Evolutionary conservation across 495 filamentous ascomycete genomes (phyloP), one percentile per base, ranked within the genome.

Genomic region (Penicillium egyptiacum): DNA sequence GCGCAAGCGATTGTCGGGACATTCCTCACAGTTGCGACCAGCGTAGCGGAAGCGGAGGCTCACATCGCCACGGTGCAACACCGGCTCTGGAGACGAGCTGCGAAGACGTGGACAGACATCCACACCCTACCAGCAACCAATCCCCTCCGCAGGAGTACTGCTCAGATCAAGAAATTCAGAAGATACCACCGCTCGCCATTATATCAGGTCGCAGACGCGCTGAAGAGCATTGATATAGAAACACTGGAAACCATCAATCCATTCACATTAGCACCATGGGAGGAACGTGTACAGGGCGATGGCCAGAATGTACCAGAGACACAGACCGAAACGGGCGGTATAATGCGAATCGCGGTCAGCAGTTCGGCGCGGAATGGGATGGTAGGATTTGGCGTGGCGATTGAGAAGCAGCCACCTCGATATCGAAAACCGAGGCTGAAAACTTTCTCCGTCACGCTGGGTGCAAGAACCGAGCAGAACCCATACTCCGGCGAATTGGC

Each of bases 51-150:
- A 11, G 50, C 50, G 5, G 50, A 53, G 50, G 50, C 50, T 33
- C 53, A 63, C 45, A 60, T 63, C 47, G 56, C 60, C 49, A 57
- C 57, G 17, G 53, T 43, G 26, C 46, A 46, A 58, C 39, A 51
- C 37, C 52, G 60, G 10, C 58, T 66, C 56, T 63, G 56, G 63
- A 63, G 51, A 57, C 48, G 56, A 26, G 60, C 60, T 9, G 49
- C 63, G 37, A 66, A 66, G 49, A 56, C 63, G 39, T 65, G 59
- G 60, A 59, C 56, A 22, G 61, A 69, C 39, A 56, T 69, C 2
- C 56, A 69, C 39, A 62, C 56, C 25, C 54, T 61, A 7, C 59
- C 50, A 40, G 58, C 55, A 50, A 70, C 62, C 42, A 59, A 70
- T 42, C 64, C 64, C 1, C 61, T 68, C 22, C 62, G 57, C 50